A percentile compares a stretch with the other conserved stretches of the same genome.
These are phyloP conservation scores for Nowakowskiella sp. DNA, from an alignment of 192 early-diverging fungal genomes.

Conservation along the genomic window DNA sequence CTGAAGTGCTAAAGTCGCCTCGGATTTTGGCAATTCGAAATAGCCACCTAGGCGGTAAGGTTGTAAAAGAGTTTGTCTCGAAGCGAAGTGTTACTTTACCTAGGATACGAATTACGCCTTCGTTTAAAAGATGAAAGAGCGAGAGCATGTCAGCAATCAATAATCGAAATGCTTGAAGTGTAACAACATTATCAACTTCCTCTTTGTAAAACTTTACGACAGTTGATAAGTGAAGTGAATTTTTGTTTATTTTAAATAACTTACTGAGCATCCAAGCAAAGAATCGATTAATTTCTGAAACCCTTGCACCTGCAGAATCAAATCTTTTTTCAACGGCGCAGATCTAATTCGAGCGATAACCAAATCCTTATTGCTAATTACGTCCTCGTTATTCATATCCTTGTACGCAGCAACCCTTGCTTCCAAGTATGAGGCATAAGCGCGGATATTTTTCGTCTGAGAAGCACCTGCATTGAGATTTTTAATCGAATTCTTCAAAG, in stretches of 20 bases:
- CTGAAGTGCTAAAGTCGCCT: slow-evolving; percentile 54
- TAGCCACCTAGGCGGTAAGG: slow-evolving; percentile 56
- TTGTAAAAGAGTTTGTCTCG: slow-evolving; percentile 3
- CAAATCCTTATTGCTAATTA: slow-evolving; percentile 46
- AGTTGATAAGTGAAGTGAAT: neutral
- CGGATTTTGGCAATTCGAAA: slow-evolving; percentile 61
- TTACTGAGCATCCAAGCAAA: slow-evolving; percentile 62
- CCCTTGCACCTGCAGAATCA: slow-evolving; percentile 51
- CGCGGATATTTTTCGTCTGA: slow-evolving; percentile 54
- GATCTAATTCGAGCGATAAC: slow-evolving; percentile 41
- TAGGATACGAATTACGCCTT: slow-evolving; percentile 68
- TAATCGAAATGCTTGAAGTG: slow-evolving; percentile 59
- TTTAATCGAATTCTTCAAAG: slow-evolving; percentile 21
- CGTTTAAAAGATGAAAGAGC: slow-evolving; percentile 67
- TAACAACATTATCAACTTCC: slow-evolving; percentile 64
- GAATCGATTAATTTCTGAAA: slow-evolving; percentile 63
- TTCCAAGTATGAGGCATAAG: slow-evolving; percentile 62
- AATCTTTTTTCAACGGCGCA: slow-evolving; percentile 46
- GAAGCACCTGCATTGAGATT: slow-evolving; percentile 17
- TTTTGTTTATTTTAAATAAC: neutral
- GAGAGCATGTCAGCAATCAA: slow-evolving; percentile 64
- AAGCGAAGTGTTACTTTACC: slow-evolving; percentile 38
- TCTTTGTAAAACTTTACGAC: slow-evolving; percentile 58
- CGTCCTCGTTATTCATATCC: slow-evolving; percentile 58
- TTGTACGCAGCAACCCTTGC: slow-evolving; percentile 59